phyloP scores from a whole-genome alignment of 176 grass and related monocot genomes.

The Aegilops sharonensis region DNA sequence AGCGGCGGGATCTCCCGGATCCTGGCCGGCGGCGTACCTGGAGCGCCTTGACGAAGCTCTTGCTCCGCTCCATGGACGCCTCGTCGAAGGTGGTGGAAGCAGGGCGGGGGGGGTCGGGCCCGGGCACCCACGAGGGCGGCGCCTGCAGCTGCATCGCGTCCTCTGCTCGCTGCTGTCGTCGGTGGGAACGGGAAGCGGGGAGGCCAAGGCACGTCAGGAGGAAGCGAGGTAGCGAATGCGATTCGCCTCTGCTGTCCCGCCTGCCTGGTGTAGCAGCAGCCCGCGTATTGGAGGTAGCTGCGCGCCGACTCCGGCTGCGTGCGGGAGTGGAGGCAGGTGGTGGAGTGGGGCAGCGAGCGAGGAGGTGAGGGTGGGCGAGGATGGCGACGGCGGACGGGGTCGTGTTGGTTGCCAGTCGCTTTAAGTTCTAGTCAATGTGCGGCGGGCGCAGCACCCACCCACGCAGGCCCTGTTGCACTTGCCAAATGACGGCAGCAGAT shows the following conservation, averaged over 20 bases:
- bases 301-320: background rate
- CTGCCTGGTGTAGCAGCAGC: background rate
- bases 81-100: slow-evolving; percentile 74
- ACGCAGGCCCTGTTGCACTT: background rate
- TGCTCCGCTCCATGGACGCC: slow-evolving; percentile 97
- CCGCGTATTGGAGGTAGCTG: background rate
- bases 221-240: slow-evolving; percentile 47
- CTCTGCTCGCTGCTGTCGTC: slow-evolving; percentile 2
- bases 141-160: slow-evolving; percentile 35
- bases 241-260: slow-evolving; percentile 2
- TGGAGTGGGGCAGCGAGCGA: slow-evolving; percentile 12
- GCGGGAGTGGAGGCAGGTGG: background rate
- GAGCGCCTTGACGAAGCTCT: slow-evolving; percentile 93
- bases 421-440: slow-evolving; percentile 17
- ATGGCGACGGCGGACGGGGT: slow-evolving; percentile 50
- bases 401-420: slow-evolving; percentile 31
- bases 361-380: slow-evolving; percentile 23
- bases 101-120: slow-evolving; percentile 16
- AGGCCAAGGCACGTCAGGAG: slow-evolving; percentile 37
- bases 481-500: background rate
- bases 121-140: slow-evolving; percentile 41
- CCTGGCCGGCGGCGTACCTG: slow-evolving; percentile 49
- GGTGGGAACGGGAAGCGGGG: background rate
- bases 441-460: background rate
- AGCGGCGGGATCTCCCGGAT: slow-evolving; percentile 39